Base-by-base conservation (phyloP, 768 basidiomycete species). In the Kwoniella dendrophila region DNA sequence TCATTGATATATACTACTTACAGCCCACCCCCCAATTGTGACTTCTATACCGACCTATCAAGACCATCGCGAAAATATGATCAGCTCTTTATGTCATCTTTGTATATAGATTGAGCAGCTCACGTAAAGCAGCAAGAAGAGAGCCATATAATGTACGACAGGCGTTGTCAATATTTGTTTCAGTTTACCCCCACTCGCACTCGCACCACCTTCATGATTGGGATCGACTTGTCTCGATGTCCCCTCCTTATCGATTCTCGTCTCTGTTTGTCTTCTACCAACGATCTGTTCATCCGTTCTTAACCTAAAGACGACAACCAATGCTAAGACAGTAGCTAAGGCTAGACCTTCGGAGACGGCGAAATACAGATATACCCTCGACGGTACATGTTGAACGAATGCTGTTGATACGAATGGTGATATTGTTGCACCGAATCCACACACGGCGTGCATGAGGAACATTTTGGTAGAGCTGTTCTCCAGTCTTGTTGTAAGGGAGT, bases 401-500 rank as follows among this genome's bases (percentile, higher is more conserved):
- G 91, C 88, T 0, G 92, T 94, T 0, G 91, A 84, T 0, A 88
- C 85, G 18, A 94, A 82, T 2, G 92, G 92, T 0, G 90, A 79
- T 4, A 81, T 74, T 55, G 85, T 80, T 1, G 84, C 85, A 0
- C 85, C 85, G n/a, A 80, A 67, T 27, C 82, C 81, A 61, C 72
- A 72, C 26, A 63, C 43, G 3, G 63, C 69, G 66, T 77, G 76
- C 33, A 71, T 44, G 33, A 76, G 54, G 56, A 71, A 74, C 74
- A 78, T 76, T 55, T 83, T 83, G n/a, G 75, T 58, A 40, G 76
- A 74, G 11, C 79, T 73, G 44, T 81, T 77, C 4, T 80, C 80
- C 18, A 85, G 67, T 26, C 81, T 77, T 0, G 82, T 81, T 1
- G 82, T 78, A 30, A 83, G 81, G 2, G 82, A 81, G 59, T 84